A percentile compares a stretch with the other conserved stretches of the same genome.
These are phyloP conservation scores for Fusarium miscanthi DNA, from an alignment of 2,329 filamentous ascomycete genomes.

Conservation along the genomic window DNA sequence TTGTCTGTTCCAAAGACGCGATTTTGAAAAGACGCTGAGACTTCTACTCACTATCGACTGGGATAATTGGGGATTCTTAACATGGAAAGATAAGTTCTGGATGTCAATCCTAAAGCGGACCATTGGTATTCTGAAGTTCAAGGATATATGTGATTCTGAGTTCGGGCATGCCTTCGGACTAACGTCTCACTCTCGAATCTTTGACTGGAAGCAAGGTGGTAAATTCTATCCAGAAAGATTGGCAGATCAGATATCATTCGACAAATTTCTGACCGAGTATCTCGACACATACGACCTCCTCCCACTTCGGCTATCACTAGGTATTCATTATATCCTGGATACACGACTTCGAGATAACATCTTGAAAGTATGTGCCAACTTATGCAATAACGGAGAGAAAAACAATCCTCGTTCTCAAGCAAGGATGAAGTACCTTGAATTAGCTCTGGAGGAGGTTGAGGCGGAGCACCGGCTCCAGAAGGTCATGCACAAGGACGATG, in stretches of 20 bases:
- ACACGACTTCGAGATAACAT: rapidly evolving
- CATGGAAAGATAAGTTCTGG: not conserved
- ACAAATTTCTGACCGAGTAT: not conserved
- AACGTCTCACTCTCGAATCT: not conserved
- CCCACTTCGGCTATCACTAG: rapidly evolving
- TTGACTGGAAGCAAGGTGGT: not conserved
- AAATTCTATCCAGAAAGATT: not conserved
- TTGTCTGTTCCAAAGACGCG: not conserved
- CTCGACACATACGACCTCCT: rapidly evolving
- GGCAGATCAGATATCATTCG: not conserved
- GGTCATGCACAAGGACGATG: not conserved
- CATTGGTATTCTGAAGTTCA: rapidly evolving
- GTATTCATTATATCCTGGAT: rapidly evolving
- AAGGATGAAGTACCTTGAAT: not conserved
- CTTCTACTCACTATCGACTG: rapidly evolving
- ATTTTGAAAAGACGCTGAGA: not conserved
- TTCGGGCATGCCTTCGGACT: not conserved
- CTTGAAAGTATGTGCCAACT: rapidly evolving
- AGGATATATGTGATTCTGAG: not conserved
- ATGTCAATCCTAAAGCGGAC: not conserved
- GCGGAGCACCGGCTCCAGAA: not conserved
- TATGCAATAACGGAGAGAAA: rapidly evolving
- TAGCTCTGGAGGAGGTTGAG: not conserved
- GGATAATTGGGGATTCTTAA: rapidly evolving
- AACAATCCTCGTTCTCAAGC: not conserved